Base-by-base conservation (phyloP, 1,284 basidiomycete species). In the Naganishia sp. region DNA sequence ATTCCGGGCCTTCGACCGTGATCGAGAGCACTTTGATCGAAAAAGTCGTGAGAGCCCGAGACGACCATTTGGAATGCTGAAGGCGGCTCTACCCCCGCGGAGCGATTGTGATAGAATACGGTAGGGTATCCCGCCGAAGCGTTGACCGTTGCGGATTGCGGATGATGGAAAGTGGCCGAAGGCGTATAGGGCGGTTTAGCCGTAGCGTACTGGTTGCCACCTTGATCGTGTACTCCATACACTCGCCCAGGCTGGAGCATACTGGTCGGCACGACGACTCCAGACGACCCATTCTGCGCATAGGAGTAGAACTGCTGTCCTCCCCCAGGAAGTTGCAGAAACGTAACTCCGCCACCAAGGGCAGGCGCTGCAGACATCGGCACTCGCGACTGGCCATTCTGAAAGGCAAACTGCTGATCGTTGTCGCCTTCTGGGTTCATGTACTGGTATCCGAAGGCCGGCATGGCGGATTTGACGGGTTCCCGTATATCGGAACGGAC, bases 61-160 rank as follows among this genome's bases (percentile, higher is more conserved):
- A 67, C 43, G 31, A 61, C 60, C 60, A 63, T 63, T 35, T 57
- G 54, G 39, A 63, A 63, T 7, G 58, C 60, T n/a, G 66, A 63
- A 45, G 66, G 58, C 6, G 61, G 66, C 45, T 67, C 66, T 6
- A 47, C 41, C n/a, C 52, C 58, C 15, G 60, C 61, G 13, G 61
- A 63, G 35, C 66, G 61, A 18, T 41, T 18, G n/a, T 63, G 66
- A 25, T 56, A 54, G 32, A 52, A 45, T 28, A 61, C 21, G 23
- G n/a, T 32, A 25, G 60, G 53, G 17, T 43, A 55, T 18, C 57
- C 58, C 28, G 28, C 50, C 13, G 53, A 54, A n/a, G 35, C 43
- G 15, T 28, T 56, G 21, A 45, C 21, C 1, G 60, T 23, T 6
- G 53, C 35, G 21, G 61, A 39, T n/a, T 47, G 52, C 23, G 49